Evolutionary conservation across 805 yeast genomes (phyloP).

Genomic region (Suhomyces kilbournensis): DNA sequence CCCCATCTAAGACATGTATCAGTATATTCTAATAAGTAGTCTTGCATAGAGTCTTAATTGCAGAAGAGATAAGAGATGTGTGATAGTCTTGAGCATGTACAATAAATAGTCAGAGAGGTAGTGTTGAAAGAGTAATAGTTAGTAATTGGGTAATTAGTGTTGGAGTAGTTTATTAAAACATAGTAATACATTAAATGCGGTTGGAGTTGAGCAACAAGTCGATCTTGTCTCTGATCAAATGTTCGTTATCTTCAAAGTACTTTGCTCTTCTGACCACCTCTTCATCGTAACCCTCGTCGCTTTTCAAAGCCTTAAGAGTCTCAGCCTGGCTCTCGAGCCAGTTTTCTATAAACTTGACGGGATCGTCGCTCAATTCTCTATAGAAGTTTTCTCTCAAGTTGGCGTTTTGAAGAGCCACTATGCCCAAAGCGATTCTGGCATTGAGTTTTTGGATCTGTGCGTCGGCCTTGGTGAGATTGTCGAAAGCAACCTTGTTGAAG

Average conservation of each 20-base stretch:
- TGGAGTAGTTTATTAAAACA: not conserved
- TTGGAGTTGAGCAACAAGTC: constrained; percentile 67
- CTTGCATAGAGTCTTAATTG: no score
- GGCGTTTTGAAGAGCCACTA: constrained; percentile 52
- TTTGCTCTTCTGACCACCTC: constrained; percentile 82
- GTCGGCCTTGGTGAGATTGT: constrained; percentile 43
- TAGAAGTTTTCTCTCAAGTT: constrained; percentile 76
- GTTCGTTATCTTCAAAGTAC: constrained; percentile 69
- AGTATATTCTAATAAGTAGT: no score
- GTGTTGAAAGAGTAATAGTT: no score
- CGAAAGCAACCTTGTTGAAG: constrained; percentile 37
- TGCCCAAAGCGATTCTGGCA: constrained; percentile 45
- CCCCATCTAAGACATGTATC: no score
- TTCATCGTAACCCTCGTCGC: constrained; percentile 88
- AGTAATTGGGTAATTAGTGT: no score
- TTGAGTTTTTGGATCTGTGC: constrained; percentile 41
- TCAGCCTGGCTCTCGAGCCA: constrained; percentile 81
- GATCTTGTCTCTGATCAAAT: constrained; percentile 69
- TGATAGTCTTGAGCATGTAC: no score
- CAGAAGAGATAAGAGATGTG: no score
- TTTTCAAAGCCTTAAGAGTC: constrained; percentile 78
- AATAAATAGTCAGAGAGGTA: no score
- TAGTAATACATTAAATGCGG: constrained; percentile 27
- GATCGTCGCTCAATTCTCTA: constrained; percentile 68
- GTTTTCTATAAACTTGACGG: constrained; percentile 66